A percentile compares a stretch with the other conserved stretches of the same genome.
phyloP scores from a whole-genome alignment of 768 basidiomycete genomes.

The Mycena sanguinolenta region DNA sequence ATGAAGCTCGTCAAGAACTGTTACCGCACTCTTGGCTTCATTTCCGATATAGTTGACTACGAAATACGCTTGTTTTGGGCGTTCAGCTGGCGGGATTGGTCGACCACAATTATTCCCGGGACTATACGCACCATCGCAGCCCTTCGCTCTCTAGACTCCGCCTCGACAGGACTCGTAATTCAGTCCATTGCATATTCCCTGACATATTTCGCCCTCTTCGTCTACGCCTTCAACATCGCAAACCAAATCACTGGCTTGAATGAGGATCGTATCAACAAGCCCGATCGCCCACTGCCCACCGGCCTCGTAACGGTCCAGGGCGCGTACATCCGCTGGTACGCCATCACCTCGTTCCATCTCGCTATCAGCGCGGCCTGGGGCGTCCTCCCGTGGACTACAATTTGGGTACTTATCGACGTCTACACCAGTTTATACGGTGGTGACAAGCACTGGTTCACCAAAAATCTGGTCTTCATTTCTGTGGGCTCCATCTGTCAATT shows the following conservation, averaged over 20 bases:
- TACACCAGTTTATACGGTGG: conserved; percentile 26
- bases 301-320: conserved; percentile 17
- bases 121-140: conserved; percentile 23
- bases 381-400: conserved; percentile 15
- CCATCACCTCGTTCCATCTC: conserved; percentile 6
- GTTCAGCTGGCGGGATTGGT: conserved; percentile 30
- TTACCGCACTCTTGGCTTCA: not conserved
- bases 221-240: conserved; percentile 25
- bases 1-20: not conserved
- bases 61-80: conserved; percentile 21
- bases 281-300: conserved; percentile 26
- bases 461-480: conserved; percentile 30
- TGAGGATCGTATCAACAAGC: conserved; percentile 31
- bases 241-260: conserved; percentile 29
- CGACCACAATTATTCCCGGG: conserved; percentile 21
- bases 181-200: not conserved
- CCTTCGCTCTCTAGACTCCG: conserved; percentile 4
- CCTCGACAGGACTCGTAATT: not conserved
- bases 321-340: conserved; percentile 22
- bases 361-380: conserved; percentile 14
- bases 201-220: conserved; percentile 24
- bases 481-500: conserved; percentile 18
- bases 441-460: conserved; percentile 28
- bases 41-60: not conserved
- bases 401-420: conserved; percentile 20